Conservation (phyloP, 176 grass and related monocot genomes). For the Oryza meyeriana region DNA sequence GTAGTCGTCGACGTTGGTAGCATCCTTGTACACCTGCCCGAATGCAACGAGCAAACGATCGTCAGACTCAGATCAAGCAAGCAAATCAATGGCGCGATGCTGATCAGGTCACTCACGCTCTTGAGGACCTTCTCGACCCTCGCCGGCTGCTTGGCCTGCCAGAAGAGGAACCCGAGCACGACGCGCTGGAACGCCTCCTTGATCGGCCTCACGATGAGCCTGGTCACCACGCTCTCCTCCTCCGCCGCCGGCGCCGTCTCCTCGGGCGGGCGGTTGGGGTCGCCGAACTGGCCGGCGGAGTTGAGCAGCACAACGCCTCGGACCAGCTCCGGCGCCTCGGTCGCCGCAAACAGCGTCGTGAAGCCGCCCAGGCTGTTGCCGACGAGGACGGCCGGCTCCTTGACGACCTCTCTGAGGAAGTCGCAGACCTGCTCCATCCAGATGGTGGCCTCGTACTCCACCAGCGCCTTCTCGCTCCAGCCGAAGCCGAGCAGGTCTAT, state of each 20-base stretch:
- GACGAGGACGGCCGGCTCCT: slow-evolving; percentile 76
- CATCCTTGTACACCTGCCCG: slow-evolving; percentile 69
- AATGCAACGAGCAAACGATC: not conserved
- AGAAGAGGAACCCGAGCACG: slow-evolving; percentile 74
- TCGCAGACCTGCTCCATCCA: slow-evolving; percentile 96
- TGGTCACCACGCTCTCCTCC: slow-evolving; percentile 39
- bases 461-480: slow-evolving; percentile 94
- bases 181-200: slow-evolving; percentile 73
- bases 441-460: slow-evolving; percentile 83
- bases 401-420: slow-evolving; percentile 87
- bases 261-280: slow-evolving; percentile 43
- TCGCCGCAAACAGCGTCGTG: slow-evolving; percentile 74
- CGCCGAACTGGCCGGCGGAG: slow-evolving; percentile 87
- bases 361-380: slow-evolving; percentile 92
- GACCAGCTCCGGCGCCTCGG: slow-evolving; percentile 57
- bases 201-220: slow-evolving; percentile 59
- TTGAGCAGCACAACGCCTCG: slow-evolving; percentile 81
- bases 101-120: slow-evolving; percentile 42
- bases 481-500: slow-evolving; percentile 94
- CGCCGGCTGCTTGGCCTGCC: slow-evolving; percentile 95
- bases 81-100: not conserved
- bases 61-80: not conserved
- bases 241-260: slow-evolving; percentile 1
- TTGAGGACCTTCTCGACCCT: slow-evolving; percentile 87
- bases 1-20: slow-evolving; percentile 81